These are phyloP conservation scores for Neurospora terricola DNA, from an alignment of 495 filamentous ascomycete genomes.

Conservation along the genomic window DNA sequence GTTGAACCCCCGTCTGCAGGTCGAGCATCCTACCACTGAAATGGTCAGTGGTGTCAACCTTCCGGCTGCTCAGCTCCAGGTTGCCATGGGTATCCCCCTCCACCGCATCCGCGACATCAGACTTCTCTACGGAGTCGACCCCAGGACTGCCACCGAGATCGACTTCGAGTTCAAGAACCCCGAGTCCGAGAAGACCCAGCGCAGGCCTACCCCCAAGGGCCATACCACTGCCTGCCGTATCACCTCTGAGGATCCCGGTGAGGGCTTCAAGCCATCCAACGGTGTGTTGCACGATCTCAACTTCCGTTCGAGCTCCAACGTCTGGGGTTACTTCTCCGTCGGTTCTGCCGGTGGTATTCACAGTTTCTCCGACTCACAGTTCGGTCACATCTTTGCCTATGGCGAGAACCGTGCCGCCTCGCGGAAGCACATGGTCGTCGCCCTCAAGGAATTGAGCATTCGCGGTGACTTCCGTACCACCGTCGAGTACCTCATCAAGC, in stretches of 20 bases:
- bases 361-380: constrained; percentile 98
- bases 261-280: constrained; percentile 98
- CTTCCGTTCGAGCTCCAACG: constrained; percentile 96
- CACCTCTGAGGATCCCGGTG: constrained; percentile 96
- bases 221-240: constrained; percentile 98
- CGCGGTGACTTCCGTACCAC: constrained; percentile 98
- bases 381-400: constrained; percentile 98
- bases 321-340: constrained; percentile 99
- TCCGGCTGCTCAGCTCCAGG: constrained; percentile 92
- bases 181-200: constrained; percentile 74
- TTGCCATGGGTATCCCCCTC: constrained; percentile 97
- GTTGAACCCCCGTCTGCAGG: constrained; percentile 94
- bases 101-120: constrained; percentile 94
- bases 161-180: constrained; percentile 93
- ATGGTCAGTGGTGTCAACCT: constrained; percentile 98
- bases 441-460: constrained; percentile 96
- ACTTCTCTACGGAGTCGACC: constrained; percentile 91
- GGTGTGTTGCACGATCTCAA: constrained; percentile 99
- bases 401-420: constrained; percentile 94
- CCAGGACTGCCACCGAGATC: constrained; percentile 72
- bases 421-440: constrained; percentile 98
- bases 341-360: constrained; percentile 93
- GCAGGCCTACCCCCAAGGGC: constrained; percentile 84
- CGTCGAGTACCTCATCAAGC: constrained; percentile 97
- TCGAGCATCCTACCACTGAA: constrained; percentile 98